Evolutionary conservation across 495 filamentous ascomycete genomes (phyloP).

Genomic region (Hypoxylon trugodes): DNA sequence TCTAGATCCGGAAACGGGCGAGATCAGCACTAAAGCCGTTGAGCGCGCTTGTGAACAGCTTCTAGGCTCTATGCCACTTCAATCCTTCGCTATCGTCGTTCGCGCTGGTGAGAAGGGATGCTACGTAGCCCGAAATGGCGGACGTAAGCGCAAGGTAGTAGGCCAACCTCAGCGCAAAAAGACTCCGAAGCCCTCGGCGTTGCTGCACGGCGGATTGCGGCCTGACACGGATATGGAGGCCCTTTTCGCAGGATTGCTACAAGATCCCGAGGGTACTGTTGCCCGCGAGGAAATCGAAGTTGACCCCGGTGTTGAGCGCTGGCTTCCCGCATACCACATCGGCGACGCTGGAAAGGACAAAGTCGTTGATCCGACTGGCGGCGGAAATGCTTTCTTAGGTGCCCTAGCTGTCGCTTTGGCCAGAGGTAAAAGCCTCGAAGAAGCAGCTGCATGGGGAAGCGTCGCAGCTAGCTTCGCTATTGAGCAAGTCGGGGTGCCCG

Average conservation of each 20-base stretch:
- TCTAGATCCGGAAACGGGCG: conserved; percentile 55
- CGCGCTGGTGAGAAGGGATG: conserved; percentile 59
- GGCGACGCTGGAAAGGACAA: conserved; percentile 56
- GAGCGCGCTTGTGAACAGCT: conserved; percentile 63
- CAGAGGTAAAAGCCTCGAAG: conserved; percentile 65
- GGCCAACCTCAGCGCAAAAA: conserved; percentile 36
- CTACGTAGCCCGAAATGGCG: conserved; percentile 62
- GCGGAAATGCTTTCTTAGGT: conserved; percentile 92
- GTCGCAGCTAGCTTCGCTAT: conserved; percentile 93
- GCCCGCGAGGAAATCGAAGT: conserved; percentile 67
- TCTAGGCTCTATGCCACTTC: conserved; percentile 61
- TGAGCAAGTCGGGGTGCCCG: conserved; percentile 89
- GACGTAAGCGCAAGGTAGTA: conserved; percentile 47
- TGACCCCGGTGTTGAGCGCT: conserved; percentile 62
- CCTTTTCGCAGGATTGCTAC: conserved; percentile 59
- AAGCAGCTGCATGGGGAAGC: conserved; percentile 80
- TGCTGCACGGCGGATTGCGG: conserved; percentile 53
- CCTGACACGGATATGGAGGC: conserved; percentile 63
- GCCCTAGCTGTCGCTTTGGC: conserved; percentile 80
- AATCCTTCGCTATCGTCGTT: conserved; percentile 63
- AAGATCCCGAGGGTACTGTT: conserved; percentile 59
- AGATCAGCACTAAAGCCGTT: conserved; percentile 60
- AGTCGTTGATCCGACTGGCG: conserved; percentile 94
- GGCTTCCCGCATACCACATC: conserved; percentile 64
- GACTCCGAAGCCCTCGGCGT: conserved; percentile 48